These are phyloP conservation scores for Chlorociboria aeruginascens DNA, from an alignment of 495 filamentous ascomycete species.

Conservation along the genomic window DNA sequence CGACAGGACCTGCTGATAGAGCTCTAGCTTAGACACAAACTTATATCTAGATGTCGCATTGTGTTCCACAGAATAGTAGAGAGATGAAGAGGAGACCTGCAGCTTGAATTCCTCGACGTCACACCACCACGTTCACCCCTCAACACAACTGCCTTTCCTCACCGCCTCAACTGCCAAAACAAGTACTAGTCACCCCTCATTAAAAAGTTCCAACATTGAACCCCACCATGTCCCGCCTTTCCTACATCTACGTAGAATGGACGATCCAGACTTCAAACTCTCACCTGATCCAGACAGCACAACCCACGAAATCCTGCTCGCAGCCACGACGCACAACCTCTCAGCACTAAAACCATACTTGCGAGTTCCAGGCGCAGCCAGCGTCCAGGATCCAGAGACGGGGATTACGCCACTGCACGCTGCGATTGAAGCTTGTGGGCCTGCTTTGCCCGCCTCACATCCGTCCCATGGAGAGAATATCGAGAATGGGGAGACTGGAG, in stretches of 20 bases:
- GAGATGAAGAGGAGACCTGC: too few relatives aligned
- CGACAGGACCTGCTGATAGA: too few relatives aligned
- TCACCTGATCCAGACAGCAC: conserved; percentile 21
- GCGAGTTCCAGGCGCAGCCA: conserved; percentile 49
- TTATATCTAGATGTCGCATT: too few relatives aligned
- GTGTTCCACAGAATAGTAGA: too few relatives aligned
- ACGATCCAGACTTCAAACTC: conserved; percentile 10
- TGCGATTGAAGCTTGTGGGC: conserved; percentile 74
- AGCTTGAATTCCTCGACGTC: too few relatives aligned
- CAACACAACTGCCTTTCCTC: too few relatives aligned
- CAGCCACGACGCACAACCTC: conserved; percentile 74
- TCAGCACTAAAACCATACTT: conserved; percentile 61
- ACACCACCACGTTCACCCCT: too few relatives aligned
- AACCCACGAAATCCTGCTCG: conserved; percentile 55
- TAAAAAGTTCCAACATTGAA: too few relatives aligned
- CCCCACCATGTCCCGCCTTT: too few relatives aligned
- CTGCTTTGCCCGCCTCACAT: conserved; percentile 12
- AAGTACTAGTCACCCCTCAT: too few relatives aligned
- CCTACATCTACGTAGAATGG: conserved; percentile 6
- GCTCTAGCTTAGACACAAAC: too few relatives aligned
- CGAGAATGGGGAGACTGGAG: conserved; percentile 2
- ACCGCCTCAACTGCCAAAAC: too few relatives aligned
- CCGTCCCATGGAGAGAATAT: background rate
- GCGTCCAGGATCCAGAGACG: conserved; percentile 72
- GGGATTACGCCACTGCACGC: conserved; percentile 82